A percentile compares a stretch with the other conserved stretches of the same genome.
Evolutionary conservation across 768 basidiomycete species (phyloP).

Genomic region (Hygrophorus pudorinus): DNA sequence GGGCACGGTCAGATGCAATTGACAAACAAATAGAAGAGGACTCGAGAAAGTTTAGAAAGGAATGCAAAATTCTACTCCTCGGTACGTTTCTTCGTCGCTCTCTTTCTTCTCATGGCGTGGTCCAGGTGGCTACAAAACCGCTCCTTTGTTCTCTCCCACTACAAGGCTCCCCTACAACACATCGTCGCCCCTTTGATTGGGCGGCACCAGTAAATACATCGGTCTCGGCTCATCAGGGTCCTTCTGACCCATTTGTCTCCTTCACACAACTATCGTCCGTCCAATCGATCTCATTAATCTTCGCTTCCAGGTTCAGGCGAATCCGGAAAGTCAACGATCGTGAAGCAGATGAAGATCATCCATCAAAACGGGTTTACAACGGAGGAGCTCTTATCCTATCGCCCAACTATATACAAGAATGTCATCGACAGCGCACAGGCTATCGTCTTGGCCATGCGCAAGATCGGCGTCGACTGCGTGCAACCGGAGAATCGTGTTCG

Average conservation of each 20-base stretch:
- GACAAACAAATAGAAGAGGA: constrained; percentile 86
- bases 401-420: constrained; percentile 75
- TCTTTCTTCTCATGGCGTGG: neutral
- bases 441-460: constrained; percentile 77
- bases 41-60: constrained; percentile 66
- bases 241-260: neutral
- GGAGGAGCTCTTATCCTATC: constrained; percentile 68
- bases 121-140: neutral
- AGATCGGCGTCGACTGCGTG: constrained; percentile 71
- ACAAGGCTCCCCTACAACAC: neutral
- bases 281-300: neutral
- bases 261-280: neutral
- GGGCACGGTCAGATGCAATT: constrained; percentile 60
- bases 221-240: neutral
- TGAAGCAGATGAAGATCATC: constrained; percentile 99
- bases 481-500: constrained; percentile 53
- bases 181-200: neutral
- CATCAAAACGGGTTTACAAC: constrained; percentile 83
- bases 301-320: constrained; percentile 71
- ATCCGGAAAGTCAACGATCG: constrained; percentile 91
- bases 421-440: constrained; percentile 85
- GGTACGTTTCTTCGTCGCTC: constrained; percentile 36
- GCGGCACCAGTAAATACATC: neutral
- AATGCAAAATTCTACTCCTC: constrained; percentile 89
- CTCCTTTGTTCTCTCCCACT: too few species aligned